Evolutionary conservation across 306 rosid genomes (phyloP), one percentile per base, ranked within the genome.

Genomic region (Trifolium fragiferum): DNA sequence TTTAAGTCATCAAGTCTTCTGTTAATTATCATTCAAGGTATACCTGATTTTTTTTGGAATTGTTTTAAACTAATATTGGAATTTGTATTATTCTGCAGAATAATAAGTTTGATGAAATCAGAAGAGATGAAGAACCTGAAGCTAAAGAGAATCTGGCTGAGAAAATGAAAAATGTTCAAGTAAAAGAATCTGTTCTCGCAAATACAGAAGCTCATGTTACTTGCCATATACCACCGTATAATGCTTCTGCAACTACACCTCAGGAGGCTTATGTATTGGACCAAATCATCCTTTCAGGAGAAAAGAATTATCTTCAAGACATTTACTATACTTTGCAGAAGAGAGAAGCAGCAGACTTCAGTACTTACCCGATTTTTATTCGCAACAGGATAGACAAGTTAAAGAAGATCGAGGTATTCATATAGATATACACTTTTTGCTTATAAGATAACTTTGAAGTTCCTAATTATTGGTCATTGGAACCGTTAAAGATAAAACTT

Each of bases 191-290:
- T 50, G 96, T 90, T 68, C 81, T 87, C 66, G 88, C 80, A 81
- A 74, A 77, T 51, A 47, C 90, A 15, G 81, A 81, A 16, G 81
- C 84, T 55, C 84, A 83, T 30, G 46, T 49, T 46, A 35, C 84
- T 43, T 95, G 89, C 64, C 86, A 90, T 77, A 75, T 87, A 79
- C 99, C 96, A 62, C 89, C 93, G 50, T 85, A 86, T 78, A 62
- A 89, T 89, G 33, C 80, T 76, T 79, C 87, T 71, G 97, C 99
- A 8, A 82, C 96, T 16, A 80, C 89, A n/a, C 88, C 95, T 51
- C 84, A 85, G 73, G 87, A 83, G 83, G 97, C 89, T 76, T 94
- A 87, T 82, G 82, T 92, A 40, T 74, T 92, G 78, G 93, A 90
- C 62, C 78, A 87, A 87, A 92, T 94, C 78, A 92, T 92, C 64